Conservation (phyloP, 257 asterid genomes). For the Rehmannia glutinosa region DNA sequence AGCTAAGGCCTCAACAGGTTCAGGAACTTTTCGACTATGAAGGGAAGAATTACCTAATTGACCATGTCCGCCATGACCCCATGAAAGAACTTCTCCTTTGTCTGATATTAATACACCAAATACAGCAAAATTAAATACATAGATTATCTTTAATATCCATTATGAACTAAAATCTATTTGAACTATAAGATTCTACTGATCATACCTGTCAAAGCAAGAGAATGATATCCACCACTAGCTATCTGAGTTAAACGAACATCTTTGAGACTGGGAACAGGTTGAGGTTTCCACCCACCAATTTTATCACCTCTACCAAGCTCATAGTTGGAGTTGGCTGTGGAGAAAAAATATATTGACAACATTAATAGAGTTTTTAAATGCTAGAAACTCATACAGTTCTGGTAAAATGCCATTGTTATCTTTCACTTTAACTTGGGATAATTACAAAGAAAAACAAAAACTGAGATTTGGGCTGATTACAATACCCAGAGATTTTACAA, state of each 20-base stretch:
- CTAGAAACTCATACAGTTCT: too few species aligned
- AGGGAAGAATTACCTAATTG: slow-evolving; percentile 87
- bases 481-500: too few species aligned
- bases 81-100: slow-evolving; percentile 84
- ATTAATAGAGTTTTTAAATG: too few species aligned
- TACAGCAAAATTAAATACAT: slow-evolving; percentile 14
- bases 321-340: slow-evolving; percentile 85
- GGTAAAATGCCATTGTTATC: too few species aligned
- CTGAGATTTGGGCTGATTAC: too few species aligned
- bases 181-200: not conserved
- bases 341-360: slow-evolving; percentile 2
- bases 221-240: slow-evolving; percentile 97
- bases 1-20: slow-evolving; percentile 65
- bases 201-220: slow-evolving; percentile 93
- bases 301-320: slow-evolving; percentile 97
- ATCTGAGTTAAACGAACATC: slow-evolving; percentile 70
- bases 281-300: slow-evolving; percentile 94
- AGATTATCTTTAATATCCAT: not conserved
- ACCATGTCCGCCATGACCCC: slow-evolving; percentile 98
- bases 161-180: not conserved
- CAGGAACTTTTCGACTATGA: slow-evolving; percentile 66
- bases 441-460: too few species aligned
- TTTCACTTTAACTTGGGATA: too few species aligned
- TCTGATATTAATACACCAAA: slow-evolving; percentile 38
- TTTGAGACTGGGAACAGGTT: slow-evolving; percentile 70